Base-by-base conservation (phyloP, 2,329 filamentous ascomycete species). In the Penicillium digitatum region DNA sequence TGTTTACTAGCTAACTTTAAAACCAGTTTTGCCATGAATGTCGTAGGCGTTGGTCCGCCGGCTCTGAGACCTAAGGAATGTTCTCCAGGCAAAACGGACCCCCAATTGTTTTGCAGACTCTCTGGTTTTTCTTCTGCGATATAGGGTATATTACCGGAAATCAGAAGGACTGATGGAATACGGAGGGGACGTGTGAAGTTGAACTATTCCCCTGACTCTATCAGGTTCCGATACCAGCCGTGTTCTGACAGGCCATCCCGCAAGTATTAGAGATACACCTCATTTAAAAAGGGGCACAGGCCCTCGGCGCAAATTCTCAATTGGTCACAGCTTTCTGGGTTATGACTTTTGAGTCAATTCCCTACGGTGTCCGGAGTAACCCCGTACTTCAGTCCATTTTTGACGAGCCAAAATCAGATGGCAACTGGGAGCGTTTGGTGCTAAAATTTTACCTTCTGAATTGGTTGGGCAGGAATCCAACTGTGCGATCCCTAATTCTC, bases 381-480 rank as follows among this genome's bases (percentile, higher is more conserved):
- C n/a, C 12, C 27, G 24, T 20, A 38, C n/a, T 37, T n/a, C 11
- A 26, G 8, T 40, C 8, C 16, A 22, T 22, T 44, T 14, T 31
- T n/a, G 4, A 10, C 6, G 6, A 3, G 2, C 12, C 10, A 18
- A 12, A n/a, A 26, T 26, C 22, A 29, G 8, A 37, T 51, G 24
- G 62, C 57, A 18, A 66, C 62, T 50, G 65, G 60, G 2, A 67
- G 55, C 12, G 59, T 57, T 26, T 54, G 45, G 24, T 63, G 59
- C 26, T 56, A 47, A 10, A 62, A 48, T 10, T 60, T 65, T 16
- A 54, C 45, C 31, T 56, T 14, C n/a, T 22, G 14, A 34, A 3
- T 9, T n/a, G n/a, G n/a, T n/a, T 24, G 18, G 27, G 42, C 26
- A 2, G 10, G 29, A 43, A 43, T 43, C 2, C 18, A 43, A 43